Percentiles rank a stretch among this genome's conserved stretches.
Conservation (phyloP, 768 basidiomycete species). For the Pulveroboletus sp. region DNA sequence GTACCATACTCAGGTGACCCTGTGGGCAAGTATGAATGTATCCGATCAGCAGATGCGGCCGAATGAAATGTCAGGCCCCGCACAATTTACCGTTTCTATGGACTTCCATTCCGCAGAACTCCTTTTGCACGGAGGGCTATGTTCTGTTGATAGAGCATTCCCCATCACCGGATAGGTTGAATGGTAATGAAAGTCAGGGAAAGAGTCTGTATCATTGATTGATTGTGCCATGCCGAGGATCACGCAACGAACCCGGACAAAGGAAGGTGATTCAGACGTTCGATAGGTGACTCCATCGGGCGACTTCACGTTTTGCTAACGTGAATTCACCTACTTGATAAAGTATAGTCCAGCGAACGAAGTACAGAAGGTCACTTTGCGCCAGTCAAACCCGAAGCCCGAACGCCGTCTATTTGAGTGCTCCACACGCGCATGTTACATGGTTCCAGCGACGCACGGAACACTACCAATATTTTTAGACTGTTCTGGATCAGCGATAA, state of each 20-base stretch:
- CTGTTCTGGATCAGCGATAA: background rate
- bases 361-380: background rate
- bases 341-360: conserved; percentile 1
- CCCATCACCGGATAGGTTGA: background rate
- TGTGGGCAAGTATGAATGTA: background rate
- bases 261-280: background rate
- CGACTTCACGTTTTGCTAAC: background rate
- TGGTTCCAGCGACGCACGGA: background rate
- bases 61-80: conserved; percentile 17
- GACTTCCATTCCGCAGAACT: conserved; percentile 23
- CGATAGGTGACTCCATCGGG: background rate
- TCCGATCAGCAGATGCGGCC: conserved; percentile 10
- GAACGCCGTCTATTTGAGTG: background rate
- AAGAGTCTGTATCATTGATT: conserved; percentile 8
- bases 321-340: conserved; percentile 1
- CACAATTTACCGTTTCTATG: conserved; percentile 7
- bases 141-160: background rate
- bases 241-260: background rate
- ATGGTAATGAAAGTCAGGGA: background rate
- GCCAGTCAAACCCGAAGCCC: background rate
- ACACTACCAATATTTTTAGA: background rate
- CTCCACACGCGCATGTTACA: background rate
- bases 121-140: background rate
- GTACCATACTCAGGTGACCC: background rate
- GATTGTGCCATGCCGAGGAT: background rate